Percentiles rank a stretch among this genome's conserved stretches.
phyloP scores from a whole-genome alignment of 257 asterid genomes.

The Nicotiana noctiflora region DNA sequence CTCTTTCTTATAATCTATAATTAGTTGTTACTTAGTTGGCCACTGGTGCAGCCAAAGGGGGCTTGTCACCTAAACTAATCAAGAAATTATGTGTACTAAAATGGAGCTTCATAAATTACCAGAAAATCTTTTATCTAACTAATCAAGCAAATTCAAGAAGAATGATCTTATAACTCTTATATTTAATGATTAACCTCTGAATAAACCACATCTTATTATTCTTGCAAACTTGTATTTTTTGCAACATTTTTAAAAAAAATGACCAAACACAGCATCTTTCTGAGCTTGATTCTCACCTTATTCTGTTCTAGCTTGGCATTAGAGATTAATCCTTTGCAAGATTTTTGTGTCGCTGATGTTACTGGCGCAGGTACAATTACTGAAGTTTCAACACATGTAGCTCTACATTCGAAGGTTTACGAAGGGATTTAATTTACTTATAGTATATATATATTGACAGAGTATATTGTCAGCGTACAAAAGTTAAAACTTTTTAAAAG shows the following conservation, averaged over 20 bases:
- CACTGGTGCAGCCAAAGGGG: background rate
- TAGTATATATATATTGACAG: background rate
- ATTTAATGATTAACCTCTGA: background rate
- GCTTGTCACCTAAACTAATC: background rate
- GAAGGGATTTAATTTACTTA: background rate
- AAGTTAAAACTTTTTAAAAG: background rate
- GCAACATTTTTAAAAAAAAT: background rate
- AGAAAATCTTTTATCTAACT: background rate
- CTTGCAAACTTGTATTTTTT: background rate
- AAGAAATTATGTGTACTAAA: background rate
- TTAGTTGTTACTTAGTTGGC: background rate
- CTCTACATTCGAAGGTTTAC: background rate
- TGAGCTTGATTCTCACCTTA: background rate
- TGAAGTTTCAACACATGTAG: background rate
- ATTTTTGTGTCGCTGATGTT: constrained; percentile 19
- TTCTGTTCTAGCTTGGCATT: constrained; percentile 3
- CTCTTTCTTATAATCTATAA: background rate
- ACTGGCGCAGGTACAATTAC: constrained; percentile 1
- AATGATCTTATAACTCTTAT: background rate
- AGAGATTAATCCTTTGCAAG: constrained; percentile 13
- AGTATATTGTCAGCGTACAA: background rate
- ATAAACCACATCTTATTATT: background rate
- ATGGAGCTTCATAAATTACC: background rate
- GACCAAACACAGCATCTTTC: background rate
- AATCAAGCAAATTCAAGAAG: background rate